These are phyloP conservation scores for Paecilomyces variotii DNA, from an alignment of 2,329 filamentous ascomycete genomes.

Conservation along the genomic window DNA sequence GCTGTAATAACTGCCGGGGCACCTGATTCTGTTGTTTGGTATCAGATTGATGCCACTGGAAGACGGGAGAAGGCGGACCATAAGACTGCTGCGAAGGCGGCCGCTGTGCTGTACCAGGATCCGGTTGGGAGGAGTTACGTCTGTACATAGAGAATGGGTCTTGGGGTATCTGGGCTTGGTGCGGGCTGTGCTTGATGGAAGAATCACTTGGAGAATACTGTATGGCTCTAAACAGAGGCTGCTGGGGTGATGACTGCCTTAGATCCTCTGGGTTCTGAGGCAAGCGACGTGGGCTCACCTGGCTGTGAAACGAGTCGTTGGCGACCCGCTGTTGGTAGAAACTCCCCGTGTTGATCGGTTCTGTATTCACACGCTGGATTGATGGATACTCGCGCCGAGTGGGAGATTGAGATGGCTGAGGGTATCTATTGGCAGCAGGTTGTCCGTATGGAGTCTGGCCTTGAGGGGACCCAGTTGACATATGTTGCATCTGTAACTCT, in stretches of 20 bases:
- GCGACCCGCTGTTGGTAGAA: slow-evolving; percentile 14
- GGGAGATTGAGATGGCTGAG: slow-evolving; percentile 11
- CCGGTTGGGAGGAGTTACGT: slow-evolving; percentile 11
- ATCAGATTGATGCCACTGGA: slow-evolving; percentile 10
- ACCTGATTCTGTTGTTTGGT: slow-evolving; percentile 12
- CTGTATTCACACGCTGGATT: slow-evolving; percentile 12
- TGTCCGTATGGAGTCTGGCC: background rate
- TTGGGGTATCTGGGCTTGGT: slow-evolving; percentile 10
- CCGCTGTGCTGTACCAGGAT: slow-evolving; percentile 16
- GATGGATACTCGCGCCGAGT: slow-evolving; percentile 10
- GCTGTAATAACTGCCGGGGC: slow-evolving; percentile 11
- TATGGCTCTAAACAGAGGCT: slow-evolving; percentile 13
- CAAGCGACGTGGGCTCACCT: slow-evolving; percentile 9
- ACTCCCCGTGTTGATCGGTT: slow-evolving; percentile 9
- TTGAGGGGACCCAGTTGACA: slow-evolving; percentile 6
- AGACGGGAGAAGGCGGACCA: slow-evolving; percentile 26
- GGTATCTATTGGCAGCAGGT: slow-evolving; percentile 9
- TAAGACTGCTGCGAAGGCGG: slow-evolving; percentile 29
- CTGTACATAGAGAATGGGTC: slow-evolving; percentile 11
- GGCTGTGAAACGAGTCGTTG: slow-evolving; percentile 11
- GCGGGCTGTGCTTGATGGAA: slow-evolving; percentile 12
- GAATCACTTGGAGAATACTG: slow-evolving; percentile 19
- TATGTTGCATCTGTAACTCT: slow-evolving; percentile 6
- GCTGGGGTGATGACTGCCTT: slow-evolving; percentile 7
- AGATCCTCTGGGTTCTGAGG: slow-evolving; percentile 10